phyloP scores from a whole-genome alignment of 306 rosid genomes.

The Adenanthera pavonina region DNA sequence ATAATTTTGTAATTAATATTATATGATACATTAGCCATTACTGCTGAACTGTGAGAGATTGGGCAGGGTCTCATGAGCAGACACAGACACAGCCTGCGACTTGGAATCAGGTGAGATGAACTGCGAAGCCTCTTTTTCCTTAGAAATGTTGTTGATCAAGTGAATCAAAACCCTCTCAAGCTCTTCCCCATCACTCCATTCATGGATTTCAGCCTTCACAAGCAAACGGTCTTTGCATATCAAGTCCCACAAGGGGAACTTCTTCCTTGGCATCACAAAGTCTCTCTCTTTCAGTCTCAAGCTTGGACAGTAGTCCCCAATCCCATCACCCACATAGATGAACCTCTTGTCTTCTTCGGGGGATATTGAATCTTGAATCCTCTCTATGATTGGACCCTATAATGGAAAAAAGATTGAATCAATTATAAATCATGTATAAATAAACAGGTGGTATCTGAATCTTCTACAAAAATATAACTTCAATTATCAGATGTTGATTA shows the following conservation, averaged over 20 bases:
- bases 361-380: constrained; percentile 45
- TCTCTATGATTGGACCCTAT: constrained; percentile 58
- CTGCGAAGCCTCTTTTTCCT: constrained; percentile 42
- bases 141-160: constrained; percentile 47
- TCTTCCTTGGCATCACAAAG: constrained; percentile 73
- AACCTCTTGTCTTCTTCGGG: constrained; percentile 47
- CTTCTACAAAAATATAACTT: background rate
- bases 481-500: background rate
- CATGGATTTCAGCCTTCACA: constrained; percentile 61
- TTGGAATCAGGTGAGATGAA: constrained; percentile 57
- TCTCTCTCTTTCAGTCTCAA: constrained; percentile 58
- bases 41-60: constrained; percentile 49
- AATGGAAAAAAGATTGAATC: background rate
- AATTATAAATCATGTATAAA: background rate
- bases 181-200: constrained; percentile 67
- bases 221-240: constrained; percentile 56
- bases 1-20: background rate
- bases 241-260: constrained; percentile 62
- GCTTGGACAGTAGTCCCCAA: constrained; percentile 68
- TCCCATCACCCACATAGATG: constrained; percentile 68
- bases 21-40: constrained; percentile 2
- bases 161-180: constrained; percentile 39
- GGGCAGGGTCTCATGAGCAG: constrained; percentile 54
- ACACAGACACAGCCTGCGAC: constrained; percentile 36
- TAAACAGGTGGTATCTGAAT: too few relatives aligned